phyloP scores from a whole-genome alignment of 768 basidiomycete species.

The Coprinopsis sp. region DNA sequence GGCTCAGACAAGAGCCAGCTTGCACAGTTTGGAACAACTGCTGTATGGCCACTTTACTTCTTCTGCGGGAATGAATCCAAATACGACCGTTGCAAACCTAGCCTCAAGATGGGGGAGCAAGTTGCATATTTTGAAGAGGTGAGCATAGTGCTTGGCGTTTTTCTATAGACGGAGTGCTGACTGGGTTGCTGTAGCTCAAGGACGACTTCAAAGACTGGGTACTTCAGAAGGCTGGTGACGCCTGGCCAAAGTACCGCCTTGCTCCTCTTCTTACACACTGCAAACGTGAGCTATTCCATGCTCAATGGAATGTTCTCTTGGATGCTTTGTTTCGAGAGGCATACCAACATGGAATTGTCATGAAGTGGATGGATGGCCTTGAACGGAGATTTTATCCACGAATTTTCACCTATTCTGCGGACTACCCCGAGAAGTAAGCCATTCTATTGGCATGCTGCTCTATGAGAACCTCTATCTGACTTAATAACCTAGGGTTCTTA shows the following conservation, averaged over 20 bases:
- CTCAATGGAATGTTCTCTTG: constrained; percentile 20
- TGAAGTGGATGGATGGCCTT: constrained; percentile 4
- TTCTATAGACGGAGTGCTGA: too few species aligned
- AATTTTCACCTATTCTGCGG: constrained; percentile 9
- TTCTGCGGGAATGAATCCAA: constrained; percentile 36
- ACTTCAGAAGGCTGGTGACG: neutral
- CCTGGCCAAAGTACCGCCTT: too few species aligned
- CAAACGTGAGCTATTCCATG: constrained; percentile 22
- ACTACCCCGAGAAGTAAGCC: constrained; percentile 10
- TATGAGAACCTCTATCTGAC: neutral
- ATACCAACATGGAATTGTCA: constrained; percentile 2
- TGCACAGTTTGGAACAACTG: constrained; percentile 28
- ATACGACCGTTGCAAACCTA: constrained; percentile 25
- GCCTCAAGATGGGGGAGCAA: constrained; percentile 27
- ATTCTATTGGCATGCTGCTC: neutral
- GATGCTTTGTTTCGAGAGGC: constrained; percentile 3
- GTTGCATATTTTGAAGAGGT: constrained; percentile 35
- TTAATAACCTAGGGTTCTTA: constrained; percentile 24
- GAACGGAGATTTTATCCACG: constrained; percentile 3
- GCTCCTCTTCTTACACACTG: constrained; percentile 2
- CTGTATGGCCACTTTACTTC: constrained; percentile 30
- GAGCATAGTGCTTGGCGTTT: constrained; percentile 16
- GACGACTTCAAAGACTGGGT: too few species aligned
- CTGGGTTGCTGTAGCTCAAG: too few species aligned
- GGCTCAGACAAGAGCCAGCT: constrained; percentile 30